Percentiles rank a stretch among this genome's conserved stretches.
These are phyloP conservation scores for Lophium mytilinum DNA, from an alignment of 495 filamentous ascomycete genomes.

Conservation along the genomic window DNA sequence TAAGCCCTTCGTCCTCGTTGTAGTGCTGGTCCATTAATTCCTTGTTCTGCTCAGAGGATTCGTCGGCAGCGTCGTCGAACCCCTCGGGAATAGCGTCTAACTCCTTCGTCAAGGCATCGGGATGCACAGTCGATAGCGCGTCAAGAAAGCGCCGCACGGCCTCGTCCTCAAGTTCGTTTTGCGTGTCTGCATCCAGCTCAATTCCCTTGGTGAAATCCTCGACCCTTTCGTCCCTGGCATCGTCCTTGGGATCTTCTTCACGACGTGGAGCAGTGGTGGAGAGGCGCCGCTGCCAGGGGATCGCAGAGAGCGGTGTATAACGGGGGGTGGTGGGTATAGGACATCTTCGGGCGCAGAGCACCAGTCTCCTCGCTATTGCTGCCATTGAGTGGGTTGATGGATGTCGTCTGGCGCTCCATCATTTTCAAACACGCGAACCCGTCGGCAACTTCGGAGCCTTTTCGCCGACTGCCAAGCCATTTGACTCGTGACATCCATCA, in stretches of 20 bases:
- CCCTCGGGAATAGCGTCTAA: too few species aligned
- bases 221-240: background rate
- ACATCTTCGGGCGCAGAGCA: conserved; percentile 22
- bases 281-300: conserved; percentile 19
- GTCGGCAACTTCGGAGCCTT: too few species aligned
- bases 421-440: background rate
- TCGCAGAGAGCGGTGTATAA: background rate
- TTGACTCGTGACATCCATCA: too few species aligned
- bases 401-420: background rate
- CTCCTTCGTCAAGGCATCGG: too few species aligned
- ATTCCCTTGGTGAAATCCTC: background rate
- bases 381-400: conserved; percentile 31
- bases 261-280: conserved; percentile 15
- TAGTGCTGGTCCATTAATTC: background rate
- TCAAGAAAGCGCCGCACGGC: background rate
- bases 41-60: background rate
- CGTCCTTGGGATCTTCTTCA: background rate
- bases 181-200: background rate
- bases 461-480: too few species aligned
- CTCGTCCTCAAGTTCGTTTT: background rate
- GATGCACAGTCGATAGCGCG: too few species aligned
- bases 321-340: conserved; percentile 13
- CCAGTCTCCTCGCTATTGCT: conserved; percentile 28
- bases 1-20: background rate
- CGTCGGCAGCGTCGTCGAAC: too few species aligned